Evolutionary conservation across 352 stramenopile genomes (phyloP), one percentile per base, ranked within the genome.

Genomic region (Phytophthora lateralis): DNA sequence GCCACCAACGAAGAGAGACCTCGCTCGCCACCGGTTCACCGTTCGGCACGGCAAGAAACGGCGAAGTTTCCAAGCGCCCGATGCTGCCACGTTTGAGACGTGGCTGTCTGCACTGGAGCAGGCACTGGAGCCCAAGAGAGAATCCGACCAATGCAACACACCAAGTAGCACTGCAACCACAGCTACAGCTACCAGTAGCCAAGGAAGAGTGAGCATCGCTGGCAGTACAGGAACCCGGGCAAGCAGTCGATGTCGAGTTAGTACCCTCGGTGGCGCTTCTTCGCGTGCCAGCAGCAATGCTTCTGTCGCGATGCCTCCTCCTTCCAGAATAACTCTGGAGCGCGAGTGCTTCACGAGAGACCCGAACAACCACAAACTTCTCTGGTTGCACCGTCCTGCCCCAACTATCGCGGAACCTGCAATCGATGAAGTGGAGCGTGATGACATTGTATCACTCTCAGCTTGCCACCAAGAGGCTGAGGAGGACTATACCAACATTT

Each of bases 1-100:
- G 17, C 51, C 38, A 26, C 63, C 59, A 18, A 60, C 50, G 7
- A 30, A 59, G 10, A 42, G 43, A 48, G 59, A 67, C 20, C 21
- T 67, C 32, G 21, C 57, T n/a, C 57, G 63, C 30, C 57, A 63
- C 24, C 63, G 63, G 3, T 71, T 71, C 12, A 67, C 50, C 2
- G 57, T 71, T 27, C 57, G 47, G 1, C 63, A 71, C 20, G 63
- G 63, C 18, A 71, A 59, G 21, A 71, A 71, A 26, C 63, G 63
- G 18, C 57, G 45, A 11, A 55, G 29, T 43, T 71, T 71, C 29
- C 63, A 67, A 37, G 57, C 63, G n/a, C 56, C 50, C 7, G 63
- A 71, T 35, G 44, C 38, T 20, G 63, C 37, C 26, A 71, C 63
- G 8, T 63, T 71, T 15, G 27, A 60, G 6, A 29, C 44, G 37